Base-by-base conservation (phyloP, 352 stramenopile species). In the Globisporangium middletonii region DNA sequence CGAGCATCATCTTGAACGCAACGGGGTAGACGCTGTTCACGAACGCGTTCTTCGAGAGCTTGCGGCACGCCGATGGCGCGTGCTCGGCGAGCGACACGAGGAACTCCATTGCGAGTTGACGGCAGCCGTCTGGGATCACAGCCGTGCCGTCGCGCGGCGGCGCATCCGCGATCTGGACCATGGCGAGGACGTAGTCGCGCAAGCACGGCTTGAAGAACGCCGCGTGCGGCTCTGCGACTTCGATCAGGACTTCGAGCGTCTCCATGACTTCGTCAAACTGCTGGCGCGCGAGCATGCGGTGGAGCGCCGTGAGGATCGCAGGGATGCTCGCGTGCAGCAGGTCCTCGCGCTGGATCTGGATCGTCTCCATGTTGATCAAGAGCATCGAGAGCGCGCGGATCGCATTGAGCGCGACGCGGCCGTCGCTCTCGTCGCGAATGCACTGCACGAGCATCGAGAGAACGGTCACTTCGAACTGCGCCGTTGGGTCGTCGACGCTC, bases 101-200 rank as follows among this genome's bases (percentile, higher is more conserved):
- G 43, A 94, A 86, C 54, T 94, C 84, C 83, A 94, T 92, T 19
- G 82, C 82, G 30, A 94, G 61, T 64, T 92, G 84, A 4, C 84
- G 72, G 46, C 79, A 89, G 50, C 81, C 81, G 51, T 91, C 79
- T 0, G 75, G 78, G 57, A 89, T 23, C 23, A 23, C 23, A 23
- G 23, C 23, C 23, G 23, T 23, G 23, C 23, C 23, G 23, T 23
- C 23, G 23, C 23, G 23, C 23, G 23, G 23, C 23, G 23, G 23
- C 23, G 23, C 64, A 48, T 89, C 79, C 0, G 83, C 75, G 50
- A 90, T 86, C 57, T 83, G 73, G 49, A 88, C 77, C 78, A 92
- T 89, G 3, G 74, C 85, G 23, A 82, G 73, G 1, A 91, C 77
- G 35, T 81, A 75, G 38, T 92, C 75, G 2, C 55, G 50, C 8